Evolutionary conservation across 129 eudicot genomes (phyloP).

Genomic region (Arctium lappa): DNA sequence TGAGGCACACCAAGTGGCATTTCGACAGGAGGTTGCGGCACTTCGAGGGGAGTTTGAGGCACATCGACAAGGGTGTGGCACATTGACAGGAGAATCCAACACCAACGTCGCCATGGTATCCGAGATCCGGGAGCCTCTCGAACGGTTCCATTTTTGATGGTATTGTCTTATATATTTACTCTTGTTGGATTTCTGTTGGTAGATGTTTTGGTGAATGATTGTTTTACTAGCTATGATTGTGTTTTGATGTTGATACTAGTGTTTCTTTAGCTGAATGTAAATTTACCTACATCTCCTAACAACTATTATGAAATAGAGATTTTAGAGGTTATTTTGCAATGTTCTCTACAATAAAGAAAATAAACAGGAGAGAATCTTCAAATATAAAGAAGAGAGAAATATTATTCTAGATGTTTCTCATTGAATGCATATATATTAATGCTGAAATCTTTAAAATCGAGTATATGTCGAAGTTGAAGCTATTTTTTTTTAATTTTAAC

Average conservation of each 20-base stretch:
- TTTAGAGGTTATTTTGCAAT: background rate
- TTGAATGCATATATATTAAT: no score
- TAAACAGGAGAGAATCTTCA: no score
- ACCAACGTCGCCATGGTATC: background rate
- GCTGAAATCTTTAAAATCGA: no score
- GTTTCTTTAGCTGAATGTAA: background rate
- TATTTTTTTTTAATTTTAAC: no score
- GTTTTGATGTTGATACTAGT: background rate
- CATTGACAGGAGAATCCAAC: background rate
- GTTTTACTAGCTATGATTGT: background rate
- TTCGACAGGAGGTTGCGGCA: background rate
- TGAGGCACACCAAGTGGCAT: background rate
- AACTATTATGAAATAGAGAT: background rate
- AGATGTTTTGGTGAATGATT: background rate
- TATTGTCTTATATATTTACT: background rate
- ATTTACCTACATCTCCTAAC: background rate
- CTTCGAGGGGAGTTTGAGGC: background rate
- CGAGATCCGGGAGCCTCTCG: background rate
- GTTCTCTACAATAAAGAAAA: no score
- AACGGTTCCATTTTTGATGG: background rate
- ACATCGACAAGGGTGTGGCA: background rate
- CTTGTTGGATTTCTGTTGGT: background rate
- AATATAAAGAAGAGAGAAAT: no score
- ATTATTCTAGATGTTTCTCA: no score
- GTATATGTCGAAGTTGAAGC: no score